A percentile compares a stretch with the other conserved stretches of the same genome.
Evolutionary conservation across 768 basidiomycete species (phyloP).

Genomic region (Rhizopogon vulgaris): DNA sequence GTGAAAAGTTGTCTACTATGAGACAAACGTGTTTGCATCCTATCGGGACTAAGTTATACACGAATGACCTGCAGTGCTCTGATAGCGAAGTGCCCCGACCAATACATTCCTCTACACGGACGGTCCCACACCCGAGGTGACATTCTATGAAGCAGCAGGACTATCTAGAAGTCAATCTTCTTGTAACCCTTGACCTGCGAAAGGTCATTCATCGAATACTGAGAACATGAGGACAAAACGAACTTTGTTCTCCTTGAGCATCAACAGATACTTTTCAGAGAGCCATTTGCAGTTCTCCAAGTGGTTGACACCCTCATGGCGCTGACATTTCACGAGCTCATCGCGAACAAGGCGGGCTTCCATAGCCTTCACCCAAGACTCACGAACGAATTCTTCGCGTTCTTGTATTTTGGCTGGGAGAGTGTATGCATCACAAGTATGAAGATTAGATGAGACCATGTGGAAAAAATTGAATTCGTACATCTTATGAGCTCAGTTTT

Average conservation of each 20-base stretch:
- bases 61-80: neutral
- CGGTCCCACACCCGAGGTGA: too few species aligned
- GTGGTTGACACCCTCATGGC: constrained; percentile 86
- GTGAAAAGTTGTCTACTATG: neutral
- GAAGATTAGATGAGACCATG: neutral
- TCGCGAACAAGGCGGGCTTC: constrained; percentile 84
- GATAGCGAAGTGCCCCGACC: neutral
- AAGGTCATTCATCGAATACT: neutral
- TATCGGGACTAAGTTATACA: constrained; percentile 8
- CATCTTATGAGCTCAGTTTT: constrained; percentile 28
- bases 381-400: constrained; percentile 74
- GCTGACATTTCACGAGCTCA: constrained; percentile 86
- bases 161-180: constrained; percentile 51
- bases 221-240: constrained; percentile 22
- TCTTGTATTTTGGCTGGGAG: constrained; percentile 52
- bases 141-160: neutral
- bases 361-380: constrained; percentile 95
- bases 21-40: neutral
- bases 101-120: neutral
- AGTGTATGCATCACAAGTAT: neutral
- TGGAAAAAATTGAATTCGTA: constrained; percentile 9
- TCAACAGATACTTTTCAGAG: constrained; percentile 71
- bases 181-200: constrained; percentile 83
- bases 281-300: constrained; percentile 86
- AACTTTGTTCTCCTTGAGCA: constrained; percentile 80